Evolutionary conservation across 176 grass and related monocot genomes (phyloP), one percentile per base, ranked within the genome.

Genomic region (Microstegium vimineum): DNA sequence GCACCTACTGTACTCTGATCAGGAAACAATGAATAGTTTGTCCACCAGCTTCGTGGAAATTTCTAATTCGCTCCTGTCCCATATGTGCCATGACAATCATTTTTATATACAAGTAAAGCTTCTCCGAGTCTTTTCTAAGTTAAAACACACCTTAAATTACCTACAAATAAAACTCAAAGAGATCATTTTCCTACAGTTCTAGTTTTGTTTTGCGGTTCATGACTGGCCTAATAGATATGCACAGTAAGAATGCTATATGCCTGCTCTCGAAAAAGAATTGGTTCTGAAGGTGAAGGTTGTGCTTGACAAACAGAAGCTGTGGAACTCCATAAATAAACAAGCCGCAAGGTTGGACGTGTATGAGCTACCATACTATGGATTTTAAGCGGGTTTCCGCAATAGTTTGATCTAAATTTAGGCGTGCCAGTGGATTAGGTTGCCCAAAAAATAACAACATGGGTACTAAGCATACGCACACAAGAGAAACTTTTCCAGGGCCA

Each of bases 1-100:
- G 79, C 20, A 32, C 49, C 67, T 26, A 86, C 68, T 79, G 74
- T 86, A n/a, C 74, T 73, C 79, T 40, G 41, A 90, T 86, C 40
- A 18, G 69, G 79, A 83, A 83, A 86, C 74, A 79, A 32, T 61
- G 49, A 65, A 83, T 69, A 25, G 18, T 67, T 75, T 52, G 32
- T 25, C 26, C 80, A 86, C 62, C 67, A 27, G 49, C 68, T 60
- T 73, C 36, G 57, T 36, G 28, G 25, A 83, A 78, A 86, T 61
- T 78, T 82, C 79, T 60, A 60, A 57, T 79, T 72, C 32, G n/a
- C 79, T 40, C 46, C 35, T 10, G 73, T 61, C 60, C 64, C 66
- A 82, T 66, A 75, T 46, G 59, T 78, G 23, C 22, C 4, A 17
- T 3, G 6, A 28, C 20, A 1, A 72, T 35, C 30, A 59, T 37